Evolutionary conservation across 768 basidiomycete genomes (phyloP).

Genomic region (Pleurotus giganteus): DNA sequence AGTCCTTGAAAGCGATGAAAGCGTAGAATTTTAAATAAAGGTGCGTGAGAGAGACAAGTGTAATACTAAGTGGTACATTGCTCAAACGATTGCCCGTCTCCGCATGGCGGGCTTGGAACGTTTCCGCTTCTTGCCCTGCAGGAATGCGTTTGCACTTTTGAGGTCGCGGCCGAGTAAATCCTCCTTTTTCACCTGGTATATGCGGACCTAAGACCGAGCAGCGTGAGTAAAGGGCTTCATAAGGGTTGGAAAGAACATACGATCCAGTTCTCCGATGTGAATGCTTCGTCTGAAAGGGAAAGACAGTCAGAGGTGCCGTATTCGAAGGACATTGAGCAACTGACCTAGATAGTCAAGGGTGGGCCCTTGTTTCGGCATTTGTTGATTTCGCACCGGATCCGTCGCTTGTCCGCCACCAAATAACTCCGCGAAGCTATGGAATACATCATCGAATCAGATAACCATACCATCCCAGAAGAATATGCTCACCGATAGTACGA

Average conservation of each 20-base stretch:
- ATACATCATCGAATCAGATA: constrained; percentile 8
- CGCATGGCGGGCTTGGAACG: constrained; percentile 66
- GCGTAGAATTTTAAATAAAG: constrained; percentile 9
- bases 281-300: constrained; percentile 80
- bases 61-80: constrained; percentile 2
- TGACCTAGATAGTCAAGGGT: constrained; percentile 83
- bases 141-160: constrained; percentile 84
- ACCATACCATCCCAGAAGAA: neutral
- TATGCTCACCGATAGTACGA: constrained; percentile 79
- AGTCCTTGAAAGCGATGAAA: neutral
- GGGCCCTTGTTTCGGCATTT: constrained; percentile 72
- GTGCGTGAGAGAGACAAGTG: constrained; percentile 1
- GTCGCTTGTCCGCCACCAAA: constrained; percentile 69
- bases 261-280: constrained; percentile 99
- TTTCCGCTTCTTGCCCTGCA: constrained; percentile 86
- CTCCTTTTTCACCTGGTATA: constrained; percentile 94
- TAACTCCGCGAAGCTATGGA: constrained; percentile 75
- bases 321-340: constrained; percentile 6
- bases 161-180: constrained; percentile 88
- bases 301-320: constrained; percentile 3
- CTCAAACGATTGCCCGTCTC: constrained; percentile 48
- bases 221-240: neutral
- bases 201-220: constrained; percentile 60
- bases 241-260: constrained; percentile 46
- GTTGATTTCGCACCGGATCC: constrained; percentile 90